Evolutionary conservation across 768 basidiomycete species (phyloP), one percentile per base, ranked within the genome.

Genomic region (Mycena chlorophos): DNA sequence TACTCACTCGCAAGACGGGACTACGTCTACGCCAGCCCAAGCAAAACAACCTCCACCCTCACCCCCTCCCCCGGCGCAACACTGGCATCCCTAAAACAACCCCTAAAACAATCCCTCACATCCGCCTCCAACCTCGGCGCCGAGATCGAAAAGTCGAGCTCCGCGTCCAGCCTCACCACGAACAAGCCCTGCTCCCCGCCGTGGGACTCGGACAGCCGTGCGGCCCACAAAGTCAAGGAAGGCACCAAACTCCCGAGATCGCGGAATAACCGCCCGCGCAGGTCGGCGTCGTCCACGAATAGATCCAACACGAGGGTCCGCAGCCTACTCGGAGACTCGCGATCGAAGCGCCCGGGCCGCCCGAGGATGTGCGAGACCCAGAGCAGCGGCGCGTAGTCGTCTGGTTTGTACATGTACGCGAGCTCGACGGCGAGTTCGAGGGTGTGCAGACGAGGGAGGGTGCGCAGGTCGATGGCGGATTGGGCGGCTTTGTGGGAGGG

Each of bases 221-320:
- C 39, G 10, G 19, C 19, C 39, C 13, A 20, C 39, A 19, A 20
- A 10, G 39, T 40, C 39, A 20, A 19, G 39, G 39, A 40, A 34
- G 31, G 17, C 8, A 17, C 17, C 8, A 34, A 17, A 34, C 31
- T 34, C 8, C 31, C 17, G 17, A 8, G 8, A 17, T 34, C 31
- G 31, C 8, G 8, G 17, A 8, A 8, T 8, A 34, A 8, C 8
- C 17, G 31, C 8, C 8, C 17, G n/a, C n/a, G n/a, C 10, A 60
- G 37, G 23, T 60, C 58, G 12, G 5, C 19, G 25, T 59, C 58
- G 26, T 55, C 50, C 25, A 60, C 20, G 39, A n/a, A 5, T 16
- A 60, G 25, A 5, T 60, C 52, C 30, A 60, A 47, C 8, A 60
- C 30, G 31, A 60, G 46, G 14, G 52, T 28, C 30, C 49, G 16